These are phyloP conservation scores for Prunus mume DNA, from an alignment of 306 rosid genomes.

Conservation along the genomic window DNA sequence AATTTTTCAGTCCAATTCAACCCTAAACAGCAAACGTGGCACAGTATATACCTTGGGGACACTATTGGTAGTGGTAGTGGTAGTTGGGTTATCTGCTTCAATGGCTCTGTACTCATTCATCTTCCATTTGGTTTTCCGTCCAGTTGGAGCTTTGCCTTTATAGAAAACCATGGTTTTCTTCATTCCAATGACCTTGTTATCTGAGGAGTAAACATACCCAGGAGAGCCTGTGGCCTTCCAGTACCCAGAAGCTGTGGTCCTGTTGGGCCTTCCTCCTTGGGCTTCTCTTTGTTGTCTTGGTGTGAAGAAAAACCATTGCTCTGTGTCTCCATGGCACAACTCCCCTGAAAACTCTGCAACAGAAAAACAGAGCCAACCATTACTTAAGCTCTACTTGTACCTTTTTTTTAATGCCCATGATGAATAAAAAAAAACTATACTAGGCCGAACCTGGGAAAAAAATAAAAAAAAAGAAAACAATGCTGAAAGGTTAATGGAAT, in stretches of 20 bases:
- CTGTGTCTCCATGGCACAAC: constrained; percentile 61
- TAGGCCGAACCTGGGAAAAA: too few species aligned
- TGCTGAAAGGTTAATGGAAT: not conserved
- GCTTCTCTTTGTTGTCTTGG: constrained; percentile 74
- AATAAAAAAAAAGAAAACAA: not conserved
- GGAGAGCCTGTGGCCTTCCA: constrained; percentile 97
- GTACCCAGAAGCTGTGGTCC: constrained; percentile 72
- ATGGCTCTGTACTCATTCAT: constrained; percentile 90
- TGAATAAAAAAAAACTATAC: too few species aligned
- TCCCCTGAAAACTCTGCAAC: constrained; percentile 63
- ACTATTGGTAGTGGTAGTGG: not conserved
- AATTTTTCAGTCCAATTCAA: too few species aligned
- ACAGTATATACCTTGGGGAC: constrained; percentile 39
- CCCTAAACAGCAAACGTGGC: too few species aligned
- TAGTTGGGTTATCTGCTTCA: constrained; percentile 22
- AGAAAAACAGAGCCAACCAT: not conserved
- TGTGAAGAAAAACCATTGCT: constrained; percentile 92
- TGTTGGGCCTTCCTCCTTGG: constrained; percentile 73
- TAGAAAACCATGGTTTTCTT: constrained; percentile 91
- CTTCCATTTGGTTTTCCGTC: constrained; percentile 88
- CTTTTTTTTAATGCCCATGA: too few species aligned
- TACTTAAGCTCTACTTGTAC: not conserved
- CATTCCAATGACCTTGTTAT: constrained; percentile 54
- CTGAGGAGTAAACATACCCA: constrained; percentile 69
- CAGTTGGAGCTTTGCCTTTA: constrained; percentile 74